These are phyloP conservation scores for Carex arenaria DNA, from an alignment of 202 grass and related monocot species.

Conservation along the genomic window DNA sequence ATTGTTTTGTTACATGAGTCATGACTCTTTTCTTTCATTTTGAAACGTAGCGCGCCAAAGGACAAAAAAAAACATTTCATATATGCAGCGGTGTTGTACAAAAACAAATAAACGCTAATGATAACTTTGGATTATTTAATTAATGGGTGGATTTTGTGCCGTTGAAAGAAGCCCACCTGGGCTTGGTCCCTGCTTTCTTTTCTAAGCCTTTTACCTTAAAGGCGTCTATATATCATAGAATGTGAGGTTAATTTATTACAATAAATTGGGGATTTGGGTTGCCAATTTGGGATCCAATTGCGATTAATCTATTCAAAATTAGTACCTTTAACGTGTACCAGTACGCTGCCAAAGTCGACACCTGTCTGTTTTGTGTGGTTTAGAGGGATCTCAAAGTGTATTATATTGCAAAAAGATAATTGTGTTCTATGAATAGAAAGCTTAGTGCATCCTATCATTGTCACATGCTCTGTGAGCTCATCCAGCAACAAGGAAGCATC, in stretches of 20 bases:
- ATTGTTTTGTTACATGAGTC: too few relatives aligned
- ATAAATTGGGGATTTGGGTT: conserved; percentile 23
- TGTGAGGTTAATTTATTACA: conserved; percentile 2
- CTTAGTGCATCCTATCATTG: conserved; percentile 12
- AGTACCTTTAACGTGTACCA: too few relatives aligned
- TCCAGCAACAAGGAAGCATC: conserved; percentile 3
- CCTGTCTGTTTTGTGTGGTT: conserved; percentile 26
- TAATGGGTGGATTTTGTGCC: conserved; percentile 24
- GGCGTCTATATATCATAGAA: not conserved
- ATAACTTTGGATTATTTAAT: conserved; percentile 23
- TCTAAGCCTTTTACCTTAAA: conserved; percentile 11
- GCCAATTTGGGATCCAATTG: conserved; percentile 44
- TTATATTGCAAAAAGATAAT: conserved; percentile 10
- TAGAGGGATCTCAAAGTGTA: not conserved
- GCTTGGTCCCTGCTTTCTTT: conserved; percentile 13
- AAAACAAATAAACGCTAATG: conserved; percentile 6
- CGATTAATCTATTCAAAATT: conserved; percentile 32
- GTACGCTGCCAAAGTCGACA: conserved; percentile 51
- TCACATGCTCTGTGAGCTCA: not conserved
- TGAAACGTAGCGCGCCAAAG: not conserved
- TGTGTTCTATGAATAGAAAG: conserved; percentile 13
- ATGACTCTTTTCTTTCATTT: conserved; percentile 2
- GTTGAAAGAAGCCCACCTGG: not conserved
- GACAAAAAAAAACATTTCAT: not conserved
- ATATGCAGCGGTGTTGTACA: not conserved